Percentiles rank a stretch among this genome's conserved stretches.
phyloP scores from a whole-genome alignment of 106 monocot genomes.

The Dendrobium officinale region DNA sequence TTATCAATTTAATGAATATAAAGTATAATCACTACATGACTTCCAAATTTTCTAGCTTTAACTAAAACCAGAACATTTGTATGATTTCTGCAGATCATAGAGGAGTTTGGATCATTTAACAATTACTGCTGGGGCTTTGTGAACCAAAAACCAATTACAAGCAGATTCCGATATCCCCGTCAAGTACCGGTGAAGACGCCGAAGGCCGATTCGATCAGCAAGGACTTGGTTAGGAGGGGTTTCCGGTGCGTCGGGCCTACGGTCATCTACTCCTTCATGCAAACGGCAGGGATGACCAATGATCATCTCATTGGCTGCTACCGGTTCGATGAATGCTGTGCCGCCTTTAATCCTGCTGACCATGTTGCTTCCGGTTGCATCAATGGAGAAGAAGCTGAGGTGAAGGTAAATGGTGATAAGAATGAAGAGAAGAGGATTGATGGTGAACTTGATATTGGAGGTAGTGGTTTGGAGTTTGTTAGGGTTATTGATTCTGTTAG shows the following conservation, averaged over 20 bases:
- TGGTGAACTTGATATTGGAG: neutral
- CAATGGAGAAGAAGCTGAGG: neutral
- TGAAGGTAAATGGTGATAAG: neutral
- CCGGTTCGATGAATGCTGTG: slow-evolving; percentile 6
- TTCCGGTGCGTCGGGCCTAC: slow-evolving; percentile 56
- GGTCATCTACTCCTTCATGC: slow-evolving; percentile 58
- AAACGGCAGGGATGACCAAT: slow-evolving; percentile 47
- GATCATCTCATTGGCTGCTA: slow-evolving; percentile 60
- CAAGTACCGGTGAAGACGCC: slow-evolving; percentile 58
- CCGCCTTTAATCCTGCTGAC: neutral
- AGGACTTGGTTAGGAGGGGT: slow-evolving; percentile 56
- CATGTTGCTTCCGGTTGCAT: neutral
- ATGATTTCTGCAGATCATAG: slow-evolving; percentile 30
- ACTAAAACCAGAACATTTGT: neutral
- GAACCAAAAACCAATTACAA: slow-evolving; percentile 50
- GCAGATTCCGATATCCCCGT: slow-evolving; percentile 37
- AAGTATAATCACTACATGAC: neutral
- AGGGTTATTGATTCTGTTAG: slow-evolving; percentile 1
- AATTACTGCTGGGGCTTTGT: slow-evolving; percentile 59
- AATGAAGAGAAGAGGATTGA: neutral
- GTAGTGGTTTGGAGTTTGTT: neutral
- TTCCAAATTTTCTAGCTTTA: neutral
- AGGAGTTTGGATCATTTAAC: slow-evolving; percentile 62
- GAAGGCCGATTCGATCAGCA: slow-evolving; percentile 64
- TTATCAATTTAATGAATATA: no score